phyloP scores from a whole-genome alignment of 2,329 filamentous ascomycete genomes.

The Periglandula ipomoeae region DNA sequence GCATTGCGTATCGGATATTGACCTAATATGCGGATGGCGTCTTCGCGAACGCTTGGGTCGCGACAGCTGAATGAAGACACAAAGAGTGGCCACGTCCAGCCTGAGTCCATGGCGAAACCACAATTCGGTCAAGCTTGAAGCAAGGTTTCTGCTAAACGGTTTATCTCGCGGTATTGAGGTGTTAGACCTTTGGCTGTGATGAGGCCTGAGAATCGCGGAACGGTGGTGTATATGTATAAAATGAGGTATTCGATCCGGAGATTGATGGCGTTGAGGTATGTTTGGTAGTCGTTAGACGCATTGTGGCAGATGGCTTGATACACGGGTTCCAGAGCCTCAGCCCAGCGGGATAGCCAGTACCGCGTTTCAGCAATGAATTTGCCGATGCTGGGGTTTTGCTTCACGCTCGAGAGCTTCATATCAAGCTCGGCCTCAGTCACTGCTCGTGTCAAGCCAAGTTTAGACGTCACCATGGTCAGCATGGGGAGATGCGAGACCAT shows the following conservation, averaged over 20 bases:
- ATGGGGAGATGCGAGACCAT: slow-evolving; percentile 28
- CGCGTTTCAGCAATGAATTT: slow-evolving; percentile 27
- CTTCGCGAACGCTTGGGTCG: slow-evolving; percentile 27
- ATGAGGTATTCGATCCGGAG: slow-evolving; percentile 35
- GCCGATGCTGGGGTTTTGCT: slow-evolving; percentile 18
- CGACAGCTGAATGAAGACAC: slow-evolving; percentile 32
- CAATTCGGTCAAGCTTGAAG: slow-evolving; percentile 26
- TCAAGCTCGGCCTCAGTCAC: slow-evolving; percentile 19
- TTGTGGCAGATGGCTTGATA: slow-evolving; percentile 19
- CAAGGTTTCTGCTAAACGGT: slow-evolving; percentile 26
- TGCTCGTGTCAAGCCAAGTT: slow-evolving; percentile 20
- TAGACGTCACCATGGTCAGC: slow-evolving; percentile 21
- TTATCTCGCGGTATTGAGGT: slow-evolving; percentile 33
- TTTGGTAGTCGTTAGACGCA: slow-evolving; percentile 12
- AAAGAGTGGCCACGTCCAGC: slow-evolving; percentile 36
- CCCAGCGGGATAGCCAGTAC: slow-evolving; percentile 31
- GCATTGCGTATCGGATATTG: slow-evolving; percentile 34
- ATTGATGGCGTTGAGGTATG: slow-evolving; percentile 29
- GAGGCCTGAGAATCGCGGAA: slow-evolving; percentile 28
- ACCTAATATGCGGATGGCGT: slow-evolving; percentile 30
- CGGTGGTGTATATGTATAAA: slow-evolving; percentile 27
- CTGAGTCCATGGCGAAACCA: slow-evolving; percentile 36
- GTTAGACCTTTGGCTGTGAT: slow-evolving; percentile 28
- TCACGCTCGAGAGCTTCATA: slow-evolving; percentile 21
- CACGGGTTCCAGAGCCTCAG: slow-evolving; percentile 27